Conservation (phyloP, 495 filamentous ascomycete genomes). For the Penicillium arizonense region DNA sequence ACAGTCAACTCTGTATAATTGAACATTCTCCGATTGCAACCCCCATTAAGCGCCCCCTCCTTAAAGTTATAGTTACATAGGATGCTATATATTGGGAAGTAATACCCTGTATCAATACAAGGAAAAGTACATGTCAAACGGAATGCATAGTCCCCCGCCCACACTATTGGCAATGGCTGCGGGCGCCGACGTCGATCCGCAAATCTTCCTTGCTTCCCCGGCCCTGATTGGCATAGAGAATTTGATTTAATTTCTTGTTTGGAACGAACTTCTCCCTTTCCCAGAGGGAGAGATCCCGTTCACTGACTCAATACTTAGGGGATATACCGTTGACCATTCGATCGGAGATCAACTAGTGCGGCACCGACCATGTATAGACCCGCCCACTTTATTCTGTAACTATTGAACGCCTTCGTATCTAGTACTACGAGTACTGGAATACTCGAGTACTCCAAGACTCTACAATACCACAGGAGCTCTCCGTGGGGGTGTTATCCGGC, state of each 20-base stretch:
- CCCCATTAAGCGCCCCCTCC: no score
- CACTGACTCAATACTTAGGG: constrained; percentile 9
- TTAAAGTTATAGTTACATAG: no score
- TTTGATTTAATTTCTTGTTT: constrained; percentile 1
- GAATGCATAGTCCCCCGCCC: constrained; percentile 32
- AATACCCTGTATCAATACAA: no score
- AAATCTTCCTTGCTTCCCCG: constrained; percentile 32
- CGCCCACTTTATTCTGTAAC: constrained; percentile 13
- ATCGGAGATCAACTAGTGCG: constrained; percentile 39
- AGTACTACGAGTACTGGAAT: no score
- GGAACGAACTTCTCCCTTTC: constrained; percentile 2
- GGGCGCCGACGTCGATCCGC: constrained; percentile 44
- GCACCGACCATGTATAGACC: constrained; percentile 33
- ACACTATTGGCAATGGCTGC: constrained; percentile 47
- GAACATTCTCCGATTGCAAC: no score
- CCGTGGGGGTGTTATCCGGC: neutral
- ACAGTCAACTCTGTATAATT: no score
- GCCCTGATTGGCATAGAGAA: constrained; percentile 30
- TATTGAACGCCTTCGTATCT: constrained; percentile 3
- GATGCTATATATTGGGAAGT: no score
- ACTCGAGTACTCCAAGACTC: no score
- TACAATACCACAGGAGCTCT: no score
- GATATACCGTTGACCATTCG: constrained; percentile 37
- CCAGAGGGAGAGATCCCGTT: neutral
- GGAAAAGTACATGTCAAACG: constrained; percentile 18